Evolutionary conservation across 2,329 filamentous ascomycete species (phyloP).

Genomic region (Tolypocladium endophyticum): DNA sequence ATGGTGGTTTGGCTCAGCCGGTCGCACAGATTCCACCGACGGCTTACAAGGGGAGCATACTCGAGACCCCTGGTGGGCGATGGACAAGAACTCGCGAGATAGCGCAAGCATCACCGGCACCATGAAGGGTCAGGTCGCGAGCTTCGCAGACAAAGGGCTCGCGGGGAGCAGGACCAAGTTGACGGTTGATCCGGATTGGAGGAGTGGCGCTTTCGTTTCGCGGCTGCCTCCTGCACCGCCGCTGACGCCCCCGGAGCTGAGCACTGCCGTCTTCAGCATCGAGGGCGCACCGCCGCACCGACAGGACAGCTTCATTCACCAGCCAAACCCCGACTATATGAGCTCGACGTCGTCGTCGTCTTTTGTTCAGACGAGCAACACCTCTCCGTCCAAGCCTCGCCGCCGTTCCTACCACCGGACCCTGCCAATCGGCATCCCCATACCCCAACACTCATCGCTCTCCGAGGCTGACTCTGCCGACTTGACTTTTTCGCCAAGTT

Average conservation of each 20-base stretch:
- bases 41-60: slow-evolving; percentile 8
- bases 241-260: slow-evolving; percentile 36
- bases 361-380: slow-evolving; percentile 12
- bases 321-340: slow-evolving; percentile 39
- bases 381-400: slow-evolving; percentile 22
- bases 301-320: slow-evolving; percentile 31
- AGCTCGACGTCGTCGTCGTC: slow-evolving; percentile 21
- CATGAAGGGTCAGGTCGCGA: slow-evolving; percentile 1
- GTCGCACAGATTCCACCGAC: slow-evolving; percentile 6
- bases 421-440: slow-evolving; percentile 23
- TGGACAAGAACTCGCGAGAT: slow-evolving; percentile 14
- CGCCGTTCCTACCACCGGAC: slow-evolving; percentile 33
- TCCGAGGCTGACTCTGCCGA: slow-evolving; percentile 14
- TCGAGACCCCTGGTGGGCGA: slow-evolving; percentile 9
- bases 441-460: slow-evolving; percentile 11
- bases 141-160: slow-evolving; percentile 5
- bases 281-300: slow-evolving; percentile 20
- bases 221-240: slow-evolving; percentile 35
- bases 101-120: neutral
- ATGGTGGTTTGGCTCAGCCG: slow-evolving; percentile 7
- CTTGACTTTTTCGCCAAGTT: slow-evolving; percentile 31
- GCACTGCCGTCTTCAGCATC: slow-evolving; percentile 30
- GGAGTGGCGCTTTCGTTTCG: slow-evolving; percentile 16
- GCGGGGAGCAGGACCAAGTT: slow-evolving; percentile 7
- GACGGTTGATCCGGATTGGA: slow-evolving; percentile 16